Percentiles rank a stretch among this genome's conserved stretches.
Conservation (phyloP, 1,284 basidiomycete genomes). For the Phaffia rhodozyma region DNA sequence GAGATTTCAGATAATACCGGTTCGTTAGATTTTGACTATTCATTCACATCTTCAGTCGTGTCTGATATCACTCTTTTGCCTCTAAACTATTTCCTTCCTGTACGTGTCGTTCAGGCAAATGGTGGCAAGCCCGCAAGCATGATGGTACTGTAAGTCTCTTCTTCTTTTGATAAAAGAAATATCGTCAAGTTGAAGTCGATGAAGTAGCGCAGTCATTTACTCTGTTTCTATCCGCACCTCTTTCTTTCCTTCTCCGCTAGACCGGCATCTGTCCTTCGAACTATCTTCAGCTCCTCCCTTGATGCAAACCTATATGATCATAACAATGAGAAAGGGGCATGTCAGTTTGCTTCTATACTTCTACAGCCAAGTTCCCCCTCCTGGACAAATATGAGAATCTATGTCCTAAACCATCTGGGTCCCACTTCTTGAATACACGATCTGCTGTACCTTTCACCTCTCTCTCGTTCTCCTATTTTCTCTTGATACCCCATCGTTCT, state of each 20-base stretch:
- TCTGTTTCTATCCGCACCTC: no score
- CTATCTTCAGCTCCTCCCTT: constrained; percentile 7
- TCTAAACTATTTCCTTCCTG: neutral
- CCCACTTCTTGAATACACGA: no score
- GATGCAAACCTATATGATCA: no score
- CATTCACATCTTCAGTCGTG: neutral
- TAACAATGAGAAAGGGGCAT: no score
- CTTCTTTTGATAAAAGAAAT: neutral
- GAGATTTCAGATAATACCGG: constrained; percentile 80
- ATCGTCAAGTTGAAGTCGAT: neutral
- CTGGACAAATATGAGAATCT: no score
- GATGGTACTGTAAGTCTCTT: constrained; percentile 47
- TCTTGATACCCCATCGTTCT: no score
- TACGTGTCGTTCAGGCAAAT: constrained; percentile 51
- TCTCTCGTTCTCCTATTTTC: no score
- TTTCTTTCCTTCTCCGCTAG: neutral
- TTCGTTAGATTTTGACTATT: constrained; percentile 20
- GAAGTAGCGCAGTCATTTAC: no score
- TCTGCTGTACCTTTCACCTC: no score
- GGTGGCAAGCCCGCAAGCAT: constrained; percentile 85
- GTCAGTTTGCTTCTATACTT: no score
- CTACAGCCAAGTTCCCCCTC: no score
- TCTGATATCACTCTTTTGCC: neutral
- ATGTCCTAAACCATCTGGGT: no score
- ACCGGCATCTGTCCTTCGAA: constrained; percentile 16